Conservation (phyloP, 352 stramenopile species). For the Elongisporangium senticosum region DNA sequence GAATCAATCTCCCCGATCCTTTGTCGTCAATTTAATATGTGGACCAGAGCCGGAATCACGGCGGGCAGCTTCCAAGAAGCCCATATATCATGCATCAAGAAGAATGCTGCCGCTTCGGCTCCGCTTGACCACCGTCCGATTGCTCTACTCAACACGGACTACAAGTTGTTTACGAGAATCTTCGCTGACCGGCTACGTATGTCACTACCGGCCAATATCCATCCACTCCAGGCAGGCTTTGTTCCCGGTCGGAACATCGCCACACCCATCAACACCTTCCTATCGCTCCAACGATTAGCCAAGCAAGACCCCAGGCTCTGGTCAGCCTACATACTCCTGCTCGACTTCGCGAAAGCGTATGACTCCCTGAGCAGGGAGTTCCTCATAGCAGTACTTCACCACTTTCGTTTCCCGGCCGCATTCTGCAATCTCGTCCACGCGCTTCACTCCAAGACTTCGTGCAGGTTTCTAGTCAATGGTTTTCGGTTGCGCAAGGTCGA, state of each 20-base stretch:
- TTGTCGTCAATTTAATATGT: background rate
- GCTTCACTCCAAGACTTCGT: too few species aligned
- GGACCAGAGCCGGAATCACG: background rate
- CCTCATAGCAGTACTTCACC: too few species aligned
- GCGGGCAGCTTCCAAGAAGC: background rate
- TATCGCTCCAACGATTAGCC: background rate
- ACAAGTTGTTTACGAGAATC: constrained; percentile 8
- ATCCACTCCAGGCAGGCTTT: constrained; percentile 2
- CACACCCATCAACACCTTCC: constrained; percentile 2
- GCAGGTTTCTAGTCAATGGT: too few species aligned
- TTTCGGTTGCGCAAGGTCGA: too few species aligned
- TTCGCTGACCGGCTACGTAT: background rate
- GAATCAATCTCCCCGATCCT: too few species aligned
- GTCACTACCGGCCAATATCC: background rate
- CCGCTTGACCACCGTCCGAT: constrained; percentile 9
- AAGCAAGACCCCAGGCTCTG: background rate
- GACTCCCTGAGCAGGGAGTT: constrained; percentile 6
- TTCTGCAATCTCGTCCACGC: too few species aligned
- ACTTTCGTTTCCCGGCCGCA: too few species aligned
- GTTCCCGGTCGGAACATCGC: constrained; percentile 2
- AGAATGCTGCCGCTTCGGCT: background rate
- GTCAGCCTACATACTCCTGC: too few species aligned
- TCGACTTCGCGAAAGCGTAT: constrained; percentile 11
- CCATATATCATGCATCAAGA: constrained; percentile 3
- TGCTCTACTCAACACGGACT: constrained; percentile 7